These are phyloP conservation scores for Chaetomiaceae sp. DNA, from an alignment of 2,329 filamentous ascomycete genomes.

Conservation along the genomic window DNA sequence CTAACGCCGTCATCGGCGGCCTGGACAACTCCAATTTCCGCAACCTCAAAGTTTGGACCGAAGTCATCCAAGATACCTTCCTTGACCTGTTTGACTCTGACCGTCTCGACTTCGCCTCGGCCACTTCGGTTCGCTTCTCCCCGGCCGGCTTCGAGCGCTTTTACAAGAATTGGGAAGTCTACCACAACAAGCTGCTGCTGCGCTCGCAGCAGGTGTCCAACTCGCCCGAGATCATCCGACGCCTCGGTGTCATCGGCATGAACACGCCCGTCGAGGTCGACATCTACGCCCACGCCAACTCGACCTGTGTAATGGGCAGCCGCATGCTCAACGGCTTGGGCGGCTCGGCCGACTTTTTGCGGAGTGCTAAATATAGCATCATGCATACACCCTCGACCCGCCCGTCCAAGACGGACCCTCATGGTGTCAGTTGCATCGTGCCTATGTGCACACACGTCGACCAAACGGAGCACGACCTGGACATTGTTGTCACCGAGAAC, in stretches of 20 bases:
- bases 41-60: slow-evolving; percentile 89
- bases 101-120: slow-evolving; percentile 82
- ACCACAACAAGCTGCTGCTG: slow-evolving; percentile 76
- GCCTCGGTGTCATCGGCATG: slow-evolving; percentile 86
- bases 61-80: slow-evolving; percentile 90
- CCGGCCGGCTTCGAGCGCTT: slow-evolving; percentile 88
- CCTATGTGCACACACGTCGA: slow-evolving; percentile 90
- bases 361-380: slow-evolving; percentile 77
- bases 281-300: slow-evolving; percentile 92
- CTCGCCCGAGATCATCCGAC: slow-evolving; percentile 83
- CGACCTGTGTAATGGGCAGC: slow-evolving; percentile 81
- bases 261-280: slow-evolving; percentile 93
- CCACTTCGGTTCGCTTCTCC: slow-evolving; percentile 85
- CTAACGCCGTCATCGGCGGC: slow-evolving; percentile 84
- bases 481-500: slow-evolving; percentile 73
- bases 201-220: slow-evolving; percentile 87
- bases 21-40: slow-evolving; percentile 76
- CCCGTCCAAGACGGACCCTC: slow-evolving; percentile 76
- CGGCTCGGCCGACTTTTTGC: slow-evolving; percentile 76
- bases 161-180: slow-evolving; percentile 78
- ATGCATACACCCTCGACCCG: slow-evolving; percentile 87
- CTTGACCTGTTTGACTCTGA: slow-evolving; percentile 87
- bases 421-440: slow-evolving; percentile 82
- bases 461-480: slow-evolving; percentile 89
- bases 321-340: slow-evolving; percentile 85